Evolutionary conservation across 495 filamentous ascomycete genomes (phyloP).

Genomic region (Xylaria sp.): DNA sequence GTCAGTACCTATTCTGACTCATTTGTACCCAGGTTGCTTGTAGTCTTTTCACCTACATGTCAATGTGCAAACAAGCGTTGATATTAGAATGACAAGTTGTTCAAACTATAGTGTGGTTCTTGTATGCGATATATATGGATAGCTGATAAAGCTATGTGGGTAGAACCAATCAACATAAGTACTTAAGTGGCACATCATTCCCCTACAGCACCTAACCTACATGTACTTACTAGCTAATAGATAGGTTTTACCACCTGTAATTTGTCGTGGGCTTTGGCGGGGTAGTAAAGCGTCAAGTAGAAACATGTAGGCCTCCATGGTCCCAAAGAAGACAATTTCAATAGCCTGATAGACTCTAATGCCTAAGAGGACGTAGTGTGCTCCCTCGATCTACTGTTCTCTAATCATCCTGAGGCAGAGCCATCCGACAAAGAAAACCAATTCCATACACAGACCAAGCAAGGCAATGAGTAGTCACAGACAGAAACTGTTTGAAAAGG

Average conservation of each 20-base stretch:
- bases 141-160: too few species aligned
- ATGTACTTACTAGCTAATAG: too few species aligned
- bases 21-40: not conserved
- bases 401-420: constrained; percentile 7
- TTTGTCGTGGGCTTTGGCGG: not conserved
- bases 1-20: not conserved
- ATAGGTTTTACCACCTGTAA: too few species aligned
- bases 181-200: too few species aligned
- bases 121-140: too few species aligned
- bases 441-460: constrained; percentile 6
- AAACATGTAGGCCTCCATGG: not conserved
- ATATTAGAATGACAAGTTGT: not conserved
- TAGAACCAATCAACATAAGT: too few species aligned
- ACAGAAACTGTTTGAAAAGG: not conserved
- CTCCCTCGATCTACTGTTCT: not conserved
- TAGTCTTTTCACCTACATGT: not conserved
- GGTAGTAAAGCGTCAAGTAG: not conserved
- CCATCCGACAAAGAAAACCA: not conserved
- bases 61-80: not conserved
- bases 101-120: too few species aligned
- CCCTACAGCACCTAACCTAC: too few species aligned
- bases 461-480: constrained; percentile 1
- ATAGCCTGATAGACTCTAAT: constrained; percentile 3
- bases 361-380: constrained; percentile 1
- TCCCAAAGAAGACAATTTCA: not conserved